Conservation (phyloP, 1,139 yeast genomes). For the Saccharomyces hybrid region DNA sequence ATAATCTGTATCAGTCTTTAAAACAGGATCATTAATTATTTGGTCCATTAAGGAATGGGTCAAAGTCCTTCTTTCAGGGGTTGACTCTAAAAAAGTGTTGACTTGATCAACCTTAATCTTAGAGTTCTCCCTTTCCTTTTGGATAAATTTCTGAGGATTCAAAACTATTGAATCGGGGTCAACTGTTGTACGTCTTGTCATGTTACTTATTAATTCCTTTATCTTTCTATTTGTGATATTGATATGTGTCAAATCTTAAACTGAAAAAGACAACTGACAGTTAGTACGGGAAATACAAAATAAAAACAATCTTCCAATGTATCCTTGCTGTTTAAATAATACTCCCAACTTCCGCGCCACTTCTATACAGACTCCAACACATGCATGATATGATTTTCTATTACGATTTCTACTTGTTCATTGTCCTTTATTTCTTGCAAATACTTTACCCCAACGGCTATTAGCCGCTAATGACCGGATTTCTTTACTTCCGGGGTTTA, state of each 20-base stretch:
- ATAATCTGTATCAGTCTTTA: constrained; percentile 41
- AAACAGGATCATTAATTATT: constrained; percentile 48
- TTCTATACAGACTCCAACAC: neutral
- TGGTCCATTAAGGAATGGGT: constrained; percentile 39
- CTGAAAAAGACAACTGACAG: no score
- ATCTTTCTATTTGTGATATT: neutral
- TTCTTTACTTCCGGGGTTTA: neutral
- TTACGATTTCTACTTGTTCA: neutral
- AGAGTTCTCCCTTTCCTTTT: constrained; percentile 43
- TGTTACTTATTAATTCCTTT: constrained; percentile 3
- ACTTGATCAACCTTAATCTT: constrained; percentile 41
- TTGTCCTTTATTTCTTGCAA: neutral
- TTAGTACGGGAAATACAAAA: no score
- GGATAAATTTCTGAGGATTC: constrained; percentile 31
- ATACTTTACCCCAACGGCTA: neutral
- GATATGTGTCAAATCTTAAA: neutral
- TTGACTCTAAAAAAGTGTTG: constrained; percentile 50
- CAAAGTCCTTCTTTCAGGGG: constrained; percentile 43
- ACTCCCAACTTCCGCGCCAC: neutral
- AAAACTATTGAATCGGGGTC: constrained; percentile 19
- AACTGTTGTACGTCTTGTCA: constrained; percentile 27
- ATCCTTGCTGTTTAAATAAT: neutral
- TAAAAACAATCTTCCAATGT: no score
- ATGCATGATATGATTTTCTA: neutral
- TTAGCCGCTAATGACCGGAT: neutral